Percentiles rank a stretch among this genome's conserved stretches.
phyloP scores from a whole-genome alignment of 2,329 filamentous ascomycete species.

The Trichoderma sp. region DNA sequence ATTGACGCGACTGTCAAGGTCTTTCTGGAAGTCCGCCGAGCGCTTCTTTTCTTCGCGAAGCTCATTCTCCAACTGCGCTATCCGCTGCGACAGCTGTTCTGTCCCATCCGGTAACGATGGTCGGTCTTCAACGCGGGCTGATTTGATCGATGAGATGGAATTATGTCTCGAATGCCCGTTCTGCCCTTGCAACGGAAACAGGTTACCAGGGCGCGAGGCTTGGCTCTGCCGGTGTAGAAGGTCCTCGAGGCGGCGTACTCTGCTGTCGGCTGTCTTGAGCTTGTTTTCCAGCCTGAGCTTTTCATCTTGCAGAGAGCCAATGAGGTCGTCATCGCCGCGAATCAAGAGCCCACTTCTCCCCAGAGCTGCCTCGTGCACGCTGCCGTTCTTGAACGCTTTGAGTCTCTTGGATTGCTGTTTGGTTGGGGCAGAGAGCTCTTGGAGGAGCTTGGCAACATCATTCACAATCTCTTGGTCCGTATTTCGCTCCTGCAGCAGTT shows the following conservation, averaged over 20 bases:
- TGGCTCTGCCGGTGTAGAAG: slow-evolving; percentile 81
- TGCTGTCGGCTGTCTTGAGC: slow-evolving; percentile 80
- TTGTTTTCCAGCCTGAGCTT: slow-evolving; percentile 74
- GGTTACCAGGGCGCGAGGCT: slow-evolving; percentile 54
- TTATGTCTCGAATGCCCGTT: slow-evolving; percentile 52
- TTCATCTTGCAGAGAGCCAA: slow-evolving; percentile 76
- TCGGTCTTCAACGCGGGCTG: slow-evolving; percentile 47
- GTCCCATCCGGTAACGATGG: slow-evolving; percentile 49
- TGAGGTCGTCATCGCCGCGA: slow-evolving; percentile 82
- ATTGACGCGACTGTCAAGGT: slow-evolving; percentile 59
- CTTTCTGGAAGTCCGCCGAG: slow-evolving; percentile 66
- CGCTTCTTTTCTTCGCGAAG: slow-evolving; percentile 72
- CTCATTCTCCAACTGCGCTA: slow-evolving; percentile 73
- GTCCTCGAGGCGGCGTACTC: slow-evolving; percentile 88
- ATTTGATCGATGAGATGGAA: slow-evolving; percentile 51
- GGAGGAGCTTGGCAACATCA: slow-evolving; percentile 74
- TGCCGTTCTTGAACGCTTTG: slow-evolving; percentile 95
- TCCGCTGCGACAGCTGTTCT: slow-evolving; percentile 49
- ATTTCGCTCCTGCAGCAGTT: slow-evolving; percentile 63
- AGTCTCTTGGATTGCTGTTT: slow-evolving; percentile 84
- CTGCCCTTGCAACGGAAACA: slow-evolving; percentile 52
- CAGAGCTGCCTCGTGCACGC: slow-evolving; percentile 85
- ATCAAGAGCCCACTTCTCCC: slow-evolving; percentile 85
- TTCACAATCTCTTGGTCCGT: slow-evolving; percentile 66
- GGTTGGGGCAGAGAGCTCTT: slow-evolving; percentile 78